A percentile compares a stretch with the other conserved stretches of the same genome.
Conservation (phyloP, 495 filamentous ascomycete species). For the Achaetomiella virescens region DNA sequence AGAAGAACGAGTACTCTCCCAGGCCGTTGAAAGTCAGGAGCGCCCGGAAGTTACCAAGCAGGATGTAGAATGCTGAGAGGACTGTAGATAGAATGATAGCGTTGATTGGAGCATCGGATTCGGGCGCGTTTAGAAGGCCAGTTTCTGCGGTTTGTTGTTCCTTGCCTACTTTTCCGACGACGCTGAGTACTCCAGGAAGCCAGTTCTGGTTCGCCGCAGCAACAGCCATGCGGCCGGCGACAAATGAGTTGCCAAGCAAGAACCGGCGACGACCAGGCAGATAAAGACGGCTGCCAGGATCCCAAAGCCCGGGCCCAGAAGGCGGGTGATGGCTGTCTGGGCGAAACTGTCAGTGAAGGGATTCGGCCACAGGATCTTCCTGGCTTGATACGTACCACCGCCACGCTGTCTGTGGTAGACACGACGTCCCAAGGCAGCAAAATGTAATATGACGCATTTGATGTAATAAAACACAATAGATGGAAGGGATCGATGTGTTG, state of each 20-base stretch:
- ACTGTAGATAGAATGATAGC: conserved; percentile 44
- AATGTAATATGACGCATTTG: conserved; percentile 51
- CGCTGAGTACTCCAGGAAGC: conserved; percentile 41
- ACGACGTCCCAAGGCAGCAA: conserved; percentile 49
- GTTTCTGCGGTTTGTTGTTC: neutral
- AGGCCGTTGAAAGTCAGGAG: conserved; percentile 53
- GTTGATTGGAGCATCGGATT: conserved; percentile 45
- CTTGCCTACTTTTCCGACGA: conserved; percentile 34
- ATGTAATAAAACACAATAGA: conserved; percentile 49
- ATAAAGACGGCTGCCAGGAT: conserved; percentile 44
- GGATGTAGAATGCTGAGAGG: conserved; percentile 47
- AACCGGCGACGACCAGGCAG: conserved; percentile 48
- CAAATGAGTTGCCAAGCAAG: conserved; percentile 52
- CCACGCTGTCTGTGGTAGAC: conserved; percentile 48
- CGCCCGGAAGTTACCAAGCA: conserved; percentile 50
- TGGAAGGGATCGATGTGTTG: conserved; percentile 49
- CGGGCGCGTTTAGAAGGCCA: conserved; percentile 2
- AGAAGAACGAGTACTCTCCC: conserved; percentile 54
- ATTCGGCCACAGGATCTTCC: neutral
- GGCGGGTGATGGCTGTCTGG: conserved; percentile 47
- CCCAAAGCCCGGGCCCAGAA: conserved; percentile 44
- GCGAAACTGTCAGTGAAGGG: neutral
- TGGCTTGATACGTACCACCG: conserved; percentile 43
- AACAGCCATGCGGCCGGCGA: conserved; percentile 50
- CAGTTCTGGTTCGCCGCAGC: conserved; percentile 49